These are phyloP conservation scores for Saturnispora halmiae DNA, from an alignment of 805 yeast genomes.

Conservation along the genomic window DNA sequence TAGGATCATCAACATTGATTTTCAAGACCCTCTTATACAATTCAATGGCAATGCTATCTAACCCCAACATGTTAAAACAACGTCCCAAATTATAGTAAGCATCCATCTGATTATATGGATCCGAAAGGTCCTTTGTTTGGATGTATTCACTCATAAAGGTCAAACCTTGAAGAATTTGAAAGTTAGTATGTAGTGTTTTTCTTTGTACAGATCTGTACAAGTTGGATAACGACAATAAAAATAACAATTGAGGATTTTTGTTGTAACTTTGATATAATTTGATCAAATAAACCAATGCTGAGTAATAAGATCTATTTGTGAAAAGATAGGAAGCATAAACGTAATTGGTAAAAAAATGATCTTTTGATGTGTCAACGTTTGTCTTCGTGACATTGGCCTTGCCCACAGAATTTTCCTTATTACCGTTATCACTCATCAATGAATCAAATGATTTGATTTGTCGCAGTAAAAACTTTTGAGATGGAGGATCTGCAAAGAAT, in stretches of 20 bases:
- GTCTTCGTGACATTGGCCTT: conserved; percentile 65
- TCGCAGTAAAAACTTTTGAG: conserved; percentile 82
- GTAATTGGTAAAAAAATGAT: conserved; percentile 53
- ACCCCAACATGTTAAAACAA: conserved; percentile 73
- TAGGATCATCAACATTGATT: conserved; percentile 36
- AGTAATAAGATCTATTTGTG: conserved; percentile 71
- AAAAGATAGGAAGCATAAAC: conserved; percentile 75
- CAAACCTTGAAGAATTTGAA: conserved; percentile 81
- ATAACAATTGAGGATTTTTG: conserved; percentile 69
- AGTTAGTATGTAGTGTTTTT: conserved; percentile 73
- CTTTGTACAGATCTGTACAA: conserved; percentile 90
- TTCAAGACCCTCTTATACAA: conserved; percentile 64
- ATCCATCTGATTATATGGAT: conserved; percentile 57
- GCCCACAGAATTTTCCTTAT: conserved; percentile 45
- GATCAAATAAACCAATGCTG: conserved; percentile 70
- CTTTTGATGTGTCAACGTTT: conserved; percentile 37
- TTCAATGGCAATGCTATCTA: conserved; percentile 60
- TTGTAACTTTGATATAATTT: conserved; percentile 60
- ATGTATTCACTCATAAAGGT: conserved; percentile 68
- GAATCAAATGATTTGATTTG: conserved; percentile 87
- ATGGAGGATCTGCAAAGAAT: conserved; percentile 63
- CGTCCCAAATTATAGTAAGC: conserved; percentile 77
- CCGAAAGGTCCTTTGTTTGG: conserved; percentile 30
- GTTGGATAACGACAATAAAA: conserved; percentile 70
- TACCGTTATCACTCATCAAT: conserved; percentile 32